phyloP scores from a whole-genome alignment of 2,329 filamentous ascomycete species.

The Fusarium sp. region DNA sequence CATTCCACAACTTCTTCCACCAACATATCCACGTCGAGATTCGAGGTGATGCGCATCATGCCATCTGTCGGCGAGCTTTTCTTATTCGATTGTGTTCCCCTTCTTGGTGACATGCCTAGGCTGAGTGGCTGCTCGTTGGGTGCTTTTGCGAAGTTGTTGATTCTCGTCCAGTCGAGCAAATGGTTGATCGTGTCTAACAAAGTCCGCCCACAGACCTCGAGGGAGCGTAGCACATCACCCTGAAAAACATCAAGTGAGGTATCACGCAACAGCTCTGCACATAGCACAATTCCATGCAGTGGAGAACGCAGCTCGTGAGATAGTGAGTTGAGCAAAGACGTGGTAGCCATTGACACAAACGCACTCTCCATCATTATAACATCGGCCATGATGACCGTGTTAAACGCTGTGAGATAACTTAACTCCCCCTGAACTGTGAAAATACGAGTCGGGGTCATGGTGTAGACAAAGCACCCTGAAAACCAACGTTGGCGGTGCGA shows the following conservation, averaged over 20 bases:
- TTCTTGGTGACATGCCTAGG: not conserved
- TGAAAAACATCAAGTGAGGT: conserved; percentile 61
- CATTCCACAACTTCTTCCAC: conserved; percentile 61
- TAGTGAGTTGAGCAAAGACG: conserved; percentile 68
- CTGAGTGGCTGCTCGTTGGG: not conserved
- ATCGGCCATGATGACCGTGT: conserved; percentile 67
- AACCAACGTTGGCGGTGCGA: conserved; percentile 59
- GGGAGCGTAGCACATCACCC: conserved; percentile 58
- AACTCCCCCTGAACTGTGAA: conserved; percentile 62
- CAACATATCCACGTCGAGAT: conserved; percentile 51
- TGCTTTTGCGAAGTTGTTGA: conserved; percentile 55
- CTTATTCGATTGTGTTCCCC: not conserved
- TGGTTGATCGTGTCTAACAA: conserved; percentile 66
- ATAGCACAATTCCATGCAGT: conserved; percentile 68
- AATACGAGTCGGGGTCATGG: conserved; percentile 54
- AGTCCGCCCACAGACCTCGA: conserved; percentile 62
- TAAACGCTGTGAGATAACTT: conserved; percentile 62
- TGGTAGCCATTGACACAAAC: conserved; percentile 60
- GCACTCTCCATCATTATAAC: conserved; percentile 57
- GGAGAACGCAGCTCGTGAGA: conserved; percentile 71
- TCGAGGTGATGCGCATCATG: conserved; percentile 31
- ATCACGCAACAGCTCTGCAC: conserved; percentile 63
- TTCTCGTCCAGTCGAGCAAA: conserved; percentile 65
- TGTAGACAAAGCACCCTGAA: conserved; percentile 63
- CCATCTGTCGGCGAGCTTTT: conserved; percentile 18